These are phyloP conservation scores for Citrullus mucosospermus DNA, from an alignment of 306 rosid species.

Conservation along the genomic window DNA sequence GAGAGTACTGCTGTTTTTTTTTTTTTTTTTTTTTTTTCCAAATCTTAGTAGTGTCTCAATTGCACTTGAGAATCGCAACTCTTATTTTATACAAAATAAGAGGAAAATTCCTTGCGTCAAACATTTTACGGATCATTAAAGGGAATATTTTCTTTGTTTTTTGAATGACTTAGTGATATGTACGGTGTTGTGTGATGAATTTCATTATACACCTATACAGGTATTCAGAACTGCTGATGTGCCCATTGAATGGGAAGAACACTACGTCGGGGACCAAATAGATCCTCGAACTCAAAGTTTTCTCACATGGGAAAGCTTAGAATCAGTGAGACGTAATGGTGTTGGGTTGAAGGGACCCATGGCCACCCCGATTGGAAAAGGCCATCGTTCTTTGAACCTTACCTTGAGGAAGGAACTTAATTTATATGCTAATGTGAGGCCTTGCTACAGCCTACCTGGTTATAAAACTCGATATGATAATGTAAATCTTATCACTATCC, in stretches of 20 bases:
- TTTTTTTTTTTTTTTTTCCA: background rate
- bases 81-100: background rate
- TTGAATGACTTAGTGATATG: background rate
- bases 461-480: conserved; percentile 87
- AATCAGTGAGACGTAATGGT: conserved; percentile 60
- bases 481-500: conserved; percentile 86
- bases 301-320: conserved; percentile 95
- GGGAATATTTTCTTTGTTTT: background rate
- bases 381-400: conserved; percentile 96
- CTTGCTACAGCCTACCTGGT: conserved; percentile 91
- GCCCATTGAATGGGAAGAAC: conserved; percentile 97
- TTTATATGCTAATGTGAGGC: conserved; percentile 93
- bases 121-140: background rate
- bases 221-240: conserved; percentile 64
- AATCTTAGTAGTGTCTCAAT: background rate
- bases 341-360: conserved; percentile 99
- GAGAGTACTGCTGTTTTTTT: background rate
- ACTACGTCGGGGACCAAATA: conserved; percentile 60
- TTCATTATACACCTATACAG: conserved; percentile 18
- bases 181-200: background rate
- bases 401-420: conserved; percentile 92
- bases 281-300: conserved; percentile 93
- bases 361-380: conserved; percentile 98
- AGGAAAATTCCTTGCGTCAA: background rate
- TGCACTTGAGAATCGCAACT: background rate